A percentile compares a stretch with the other conserved stretches of the same genome.
These are phyloP conservation scores for Cercis canadensis DNA, from an alignment of 306 rosid genomes.

Conservation along the genomic window DNA sequence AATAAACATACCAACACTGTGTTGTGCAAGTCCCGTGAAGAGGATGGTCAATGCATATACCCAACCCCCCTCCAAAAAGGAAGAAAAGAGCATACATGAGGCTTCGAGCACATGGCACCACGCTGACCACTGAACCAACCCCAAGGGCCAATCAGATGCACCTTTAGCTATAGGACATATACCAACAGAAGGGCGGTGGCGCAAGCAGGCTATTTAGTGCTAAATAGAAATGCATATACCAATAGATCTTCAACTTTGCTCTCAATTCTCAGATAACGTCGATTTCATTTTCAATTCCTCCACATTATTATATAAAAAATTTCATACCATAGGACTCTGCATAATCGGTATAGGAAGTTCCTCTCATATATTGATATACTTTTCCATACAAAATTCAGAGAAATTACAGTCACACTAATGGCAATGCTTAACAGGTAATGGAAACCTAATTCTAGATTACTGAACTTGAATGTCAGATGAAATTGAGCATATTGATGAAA, in stretches of 20 bases:
- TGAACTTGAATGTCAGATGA: not conserved
- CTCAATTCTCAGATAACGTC: not conserved
- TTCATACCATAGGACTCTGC: not conserved
- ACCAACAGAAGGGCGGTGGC: no score
- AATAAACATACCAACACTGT: no score
- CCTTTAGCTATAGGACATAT: no score
- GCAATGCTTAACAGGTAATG: not conserved
- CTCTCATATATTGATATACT: conserved; percentile 17
- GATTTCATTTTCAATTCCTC: not conserved
- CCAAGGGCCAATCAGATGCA: no score
- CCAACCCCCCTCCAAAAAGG: no score
- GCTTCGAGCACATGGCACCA: no score
- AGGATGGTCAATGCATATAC: no score
- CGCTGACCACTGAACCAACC: no score
- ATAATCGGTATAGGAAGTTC: conserved; percentile 3
- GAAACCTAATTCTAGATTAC: not conserved
- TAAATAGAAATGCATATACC: no score
- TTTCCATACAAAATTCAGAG: conserved; percentile 28
- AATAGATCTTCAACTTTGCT: not conserved
- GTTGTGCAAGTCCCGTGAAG: no score
- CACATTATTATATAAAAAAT: not conserved
- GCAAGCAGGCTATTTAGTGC: no score
- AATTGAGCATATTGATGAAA: conserved; percentile 1
- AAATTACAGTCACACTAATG: not conserved
- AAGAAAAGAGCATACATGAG: no score